Evolutionary conservation across 805 yeast genomes (phyloP).

Genomic region (Saturnispora kantuleensis): DNA sequence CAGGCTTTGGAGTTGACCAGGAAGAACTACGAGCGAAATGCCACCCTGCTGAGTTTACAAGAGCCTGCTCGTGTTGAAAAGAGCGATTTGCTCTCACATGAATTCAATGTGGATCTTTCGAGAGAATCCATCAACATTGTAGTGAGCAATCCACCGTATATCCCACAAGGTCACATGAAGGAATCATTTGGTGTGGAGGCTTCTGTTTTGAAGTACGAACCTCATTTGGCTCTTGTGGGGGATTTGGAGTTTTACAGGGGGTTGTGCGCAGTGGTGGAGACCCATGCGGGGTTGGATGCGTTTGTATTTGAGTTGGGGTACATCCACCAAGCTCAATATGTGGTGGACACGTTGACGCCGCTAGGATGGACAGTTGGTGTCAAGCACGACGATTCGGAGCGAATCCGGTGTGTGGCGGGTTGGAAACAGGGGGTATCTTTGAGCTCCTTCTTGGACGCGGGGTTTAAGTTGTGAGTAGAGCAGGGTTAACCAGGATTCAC

Average conservation of each 20-base stretch:
- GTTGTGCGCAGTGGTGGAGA: slow-evolving; percentile 31
- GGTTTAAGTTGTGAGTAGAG: too few species aligned
- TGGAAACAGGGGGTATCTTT: slow-evolving; percentile 28
- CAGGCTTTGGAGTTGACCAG: slow-evolving; percentile 43
- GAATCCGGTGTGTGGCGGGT: slow-evolving; percentile 55
- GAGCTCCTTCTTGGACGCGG: too few species aligned
- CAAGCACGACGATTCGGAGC: slow-evolving; percentile 40
- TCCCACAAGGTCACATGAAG: slow-evolving; percentile 38
- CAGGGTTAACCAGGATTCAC: too few species aligned
- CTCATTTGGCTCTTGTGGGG: slow-evolving; percentile 70
- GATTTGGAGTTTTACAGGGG: slow-evolving; percentile 59
- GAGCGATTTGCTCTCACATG: slow-evolving; percentile 6
- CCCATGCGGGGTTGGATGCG: slow-evolving; percentile 34
- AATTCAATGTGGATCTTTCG: slow-evolving; percentile 12
- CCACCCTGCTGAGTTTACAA: background rate
- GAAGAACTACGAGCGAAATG: slow-evolving; percentile 29
- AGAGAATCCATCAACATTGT: slow-evolving; percentile 38
- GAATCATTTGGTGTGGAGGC: slow-evolving; percentile 37
- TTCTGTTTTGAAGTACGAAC: slow-evolving; percentile 70
- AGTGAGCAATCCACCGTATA: slow-evolving; percentile 89
- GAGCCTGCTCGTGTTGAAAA: background rate
- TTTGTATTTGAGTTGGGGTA: slow-evolving; percentile 77
- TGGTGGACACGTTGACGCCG: slow-evolving; percentile 6
- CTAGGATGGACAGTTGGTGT: slow-evolving; percentile 35
- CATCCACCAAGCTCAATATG: slow-evolving; percentile 37